phyloP scores from a whole-genome alignment of 2,329 filamentous ascomycete genomes.

The Basipetospora sp. region DNA sequence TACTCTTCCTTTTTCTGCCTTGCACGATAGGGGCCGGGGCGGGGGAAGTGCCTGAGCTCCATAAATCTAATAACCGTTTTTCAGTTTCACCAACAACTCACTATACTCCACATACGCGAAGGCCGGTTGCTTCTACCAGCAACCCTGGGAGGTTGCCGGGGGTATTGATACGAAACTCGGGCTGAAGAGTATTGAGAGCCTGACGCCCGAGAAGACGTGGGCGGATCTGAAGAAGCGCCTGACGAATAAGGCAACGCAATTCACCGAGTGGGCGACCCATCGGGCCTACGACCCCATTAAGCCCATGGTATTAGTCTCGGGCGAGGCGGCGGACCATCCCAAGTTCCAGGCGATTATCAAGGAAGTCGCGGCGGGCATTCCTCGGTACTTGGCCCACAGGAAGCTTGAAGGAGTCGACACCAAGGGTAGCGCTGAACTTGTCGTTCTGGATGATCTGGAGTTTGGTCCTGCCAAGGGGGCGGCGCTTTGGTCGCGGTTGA shows the following conservation, averaged over 20 bases:
- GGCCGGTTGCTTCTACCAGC: conserved; percentile 1
- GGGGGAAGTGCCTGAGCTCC: too few relatives aligned
- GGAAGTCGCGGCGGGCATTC: background rate
- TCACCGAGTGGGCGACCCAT: background rate
- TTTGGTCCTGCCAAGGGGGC: background rate
- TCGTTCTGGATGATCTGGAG: background rate
- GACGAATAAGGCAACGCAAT: background rate
- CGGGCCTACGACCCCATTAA: background rate
- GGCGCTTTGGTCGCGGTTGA: conserved; percentile 2
- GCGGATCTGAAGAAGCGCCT: background rate
- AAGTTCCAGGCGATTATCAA: background rate
- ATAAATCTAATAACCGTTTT: too few relatives aligned
- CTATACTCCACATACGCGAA: background rate
- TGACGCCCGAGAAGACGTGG: background rate
- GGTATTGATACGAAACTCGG: background rate
- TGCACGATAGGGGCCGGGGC: too few relatives aligned
- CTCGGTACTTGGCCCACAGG: background rate
- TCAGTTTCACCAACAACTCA: conserved; percentile 1
- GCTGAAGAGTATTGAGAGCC: background rate
- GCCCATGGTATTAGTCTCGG: background rate
- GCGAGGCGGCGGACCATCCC: background rate
- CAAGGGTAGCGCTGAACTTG: background rate
- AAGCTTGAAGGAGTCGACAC: background rate
- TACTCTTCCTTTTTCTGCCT: too few relatives aligned
- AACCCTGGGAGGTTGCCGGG: background rate